Conservation (phyloP, 2,329 filamentous ascomycete species). For the Teratosphaeria viscida region DNA sequence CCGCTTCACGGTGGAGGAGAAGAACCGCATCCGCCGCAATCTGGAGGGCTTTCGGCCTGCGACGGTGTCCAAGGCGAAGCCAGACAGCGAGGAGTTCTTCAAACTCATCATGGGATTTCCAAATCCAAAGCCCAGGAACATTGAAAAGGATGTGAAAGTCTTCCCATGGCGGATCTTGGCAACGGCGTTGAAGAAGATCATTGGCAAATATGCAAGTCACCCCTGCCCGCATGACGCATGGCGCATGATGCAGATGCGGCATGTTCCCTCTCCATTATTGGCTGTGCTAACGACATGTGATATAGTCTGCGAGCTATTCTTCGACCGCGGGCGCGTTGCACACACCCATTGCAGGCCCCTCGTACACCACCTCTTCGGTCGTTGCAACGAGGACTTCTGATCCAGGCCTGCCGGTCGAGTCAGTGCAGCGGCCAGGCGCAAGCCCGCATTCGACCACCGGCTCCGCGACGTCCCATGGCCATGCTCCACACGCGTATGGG, state of each 20-base stretch:
- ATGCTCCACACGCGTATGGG: slow-evolving; percentile 16
- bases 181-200: slow-evolving; percentile 90
- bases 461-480: slow-evolving; percentile 23
- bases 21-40: slow-evolving; percentile 93
- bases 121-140: slow-evolving; percentile 88
- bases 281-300: slow-evolving; percentile 14
- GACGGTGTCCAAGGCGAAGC: slow-evolving; percentile 86
- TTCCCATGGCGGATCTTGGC: slow-evolving; percentile 91
- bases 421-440: slow-evolving; percentile 25
- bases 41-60: slow-evolving; percentile 86
- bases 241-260: slow-evolving; percentile 14
- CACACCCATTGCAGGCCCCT: slow-evolving; percentile 14
- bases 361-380: slow-evolving; percentile 8
- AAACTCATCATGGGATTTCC: slow-evolving; percentile 98
- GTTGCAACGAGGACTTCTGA: slow-evolving; percentile 33
- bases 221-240: slow-evolving; percentile 10
- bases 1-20: slow-evolving; percentile 91
- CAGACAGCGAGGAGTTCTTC: slow-evolving; percentile 94
- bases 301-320: slow-evolving; percentile 57
- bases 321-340: slow-evolving; percentile 47
- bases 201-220: slow-evolving; percentile 76
- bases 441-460: slow-evolving; percentile 23
- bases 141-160: slow-evolving; percentile 98
- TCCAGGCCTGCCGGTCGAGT: slow-evolving; percentile 32
- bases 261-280: slow-evolving; percentile 2